A percentile compares a stretch with the other conserved stretches of the same genome.
These are phyloP conservation scores for Calonectria crousiana DNA, from an alignment of 2,329 filamentous ascomycete genomes.

Conservation along the genomic window DNA sequence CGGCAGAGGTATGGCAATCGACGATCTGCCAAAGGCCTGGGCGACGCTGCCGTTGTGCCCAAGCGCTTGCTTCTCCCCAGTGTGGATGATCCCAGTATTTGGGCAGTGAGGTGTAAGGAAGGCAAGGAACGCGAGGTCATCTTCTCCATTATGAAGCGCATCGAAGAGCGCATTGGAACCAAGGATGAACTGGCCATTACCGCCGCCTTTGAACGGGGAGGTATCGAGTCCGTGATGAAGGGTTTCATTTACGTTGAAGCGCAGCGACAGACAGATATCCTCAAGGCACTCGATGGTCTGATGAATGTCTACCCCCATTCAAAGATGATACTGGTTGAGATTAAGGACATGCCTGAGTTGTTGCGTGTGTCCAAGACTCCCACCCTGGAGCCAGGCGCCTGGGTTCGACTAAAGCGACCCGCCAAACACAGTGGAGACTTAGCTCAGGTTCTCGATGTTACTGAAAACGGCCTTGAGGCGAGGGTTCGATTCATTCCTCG, in stretches of 20 bases:
- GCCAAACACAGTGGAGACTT: conserved; percentile 89
- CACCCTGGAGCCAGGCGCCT: conserved; percentile 86
- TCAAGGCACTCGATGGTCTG: conserved; percentile 84
- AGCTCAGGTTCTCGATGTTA: conserved; percentile 91
- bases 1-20: conserved; percentile 90
- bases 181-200: conserved; percentile 88
- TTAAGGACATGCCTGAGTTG: conserved; percentile 98
- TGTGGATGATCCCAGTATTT: conserved; percentile 96
- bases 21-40: conserved; percentile 72
- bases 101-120: conserved; percentile 92
- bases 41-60: conserved; percentile 82
- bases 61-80: conserved; percentile 90
- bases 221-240: conserved; percentile 83
- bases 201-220: conserved; percentile 90
- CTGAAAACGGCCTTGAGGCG: conserved; percentile 91
- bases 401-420: conserved; percentile 87
- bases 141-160: conserved; percentile 87
- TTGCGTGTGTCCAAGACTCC: conserved; percentile 89
- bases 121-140: conserved; percentile 96
- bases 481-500: conserved; percentile 89
- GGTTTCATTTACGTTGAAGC: conserved; percentile 97
- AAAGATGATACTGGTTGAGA: conserved; percentile 89
- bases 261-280: conserved; percentile 85
- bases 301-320: conserved; percentile 90
- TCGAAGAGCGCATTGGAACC: conserved; percentile 82